Base-by-base conservation (phyloP, 1,284 basidiomycete species). In the Sporisorium sorghi region DNA sequence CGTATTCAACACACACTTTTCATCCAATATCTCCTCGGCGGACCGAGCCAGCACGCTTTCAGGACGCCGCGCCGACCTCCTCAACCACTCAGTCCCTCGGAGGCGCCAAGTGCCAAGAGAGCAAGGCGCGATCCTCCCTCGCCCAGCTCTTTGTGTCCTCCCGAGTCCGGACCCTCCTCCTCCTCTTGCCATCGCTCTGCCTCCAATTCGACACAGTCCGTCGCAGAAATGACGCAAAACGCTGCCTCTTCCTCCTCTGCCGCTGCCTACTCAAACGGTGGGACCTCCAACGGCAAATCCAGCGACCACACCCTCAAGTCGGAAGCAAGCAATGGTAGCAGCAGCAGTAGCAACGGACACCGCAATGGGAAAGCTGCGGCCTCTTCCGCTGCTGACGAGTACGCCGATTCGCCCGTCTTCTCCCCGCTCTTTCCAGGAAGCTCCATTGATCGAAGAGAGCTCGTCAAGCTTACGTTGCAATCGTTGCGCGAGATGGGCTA, bases 401-500 rank as follows among this genome's bases (percentile, higher is more conserved):
- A 75, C 37, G 40, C 50, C 12, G 63, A 67, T 33, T 35, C 55
- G 5, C 6, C 53, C 5, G 32, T 42, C 7, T 75, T 75, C 44
- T 17, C 32, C 5, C 73, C 73, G 19, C 48, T 75, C 12, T 75
- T 60, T 32, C 56, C 64, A 0, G 73, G 68, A 5, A 75, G 73
- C 58, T 64, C 73, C 3, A 71, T 72, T 26, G 73, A 94, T 85
- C 88, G 93, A 74, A 91, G 95, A 85, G 95, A 99, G 86, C 92
- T 94, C 77, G 90, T 98, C 53, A 88, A 96, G 77, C 86, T 99
- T 49, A 90, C 95, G 46, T 88, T 98, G 71, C 96, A 99, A 85
- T 92, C 91, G 66, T 86, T 99, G 75, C 88, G 91, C 73, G 96
- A 99, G 85, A 91, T 97, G 56, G 96, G 97, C 6, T 97, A 97